phyloP scores from a whole-genome alignment of 2,329 filamentous ascomycete genomes.

The Microdochium nivale region DNA sequence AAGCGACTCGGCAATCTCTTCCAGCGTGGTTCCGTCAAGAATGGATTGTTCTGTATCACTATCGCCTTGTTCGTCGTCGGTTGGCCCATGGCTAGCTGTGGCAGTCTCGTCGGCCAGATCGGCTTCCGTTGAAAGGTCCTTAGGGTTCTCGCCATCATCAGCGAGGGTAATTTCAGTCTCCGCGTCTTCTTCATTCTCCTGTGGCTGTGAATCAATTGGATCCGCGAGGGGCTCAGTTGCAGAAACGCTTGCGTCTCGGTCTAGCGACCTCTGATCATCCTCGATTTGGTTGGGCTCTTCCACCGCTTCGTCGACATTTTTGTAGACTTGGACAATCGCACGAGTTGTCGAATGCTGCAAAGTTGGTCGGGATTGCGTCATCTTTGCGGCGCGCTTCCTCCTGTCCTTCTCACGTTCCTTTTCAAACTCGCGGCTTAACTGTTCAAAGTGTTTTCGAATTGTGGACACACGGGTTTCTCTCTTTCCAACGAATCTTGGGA shows the following conservation, averaged over 20 bases:
- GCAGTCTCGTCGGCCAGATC: slow-evolving; percentile 35
- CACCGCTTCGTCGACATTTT: slow-evolving; percentile 86
- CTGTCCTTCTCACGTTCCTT: slow-evolving; percentile 85
- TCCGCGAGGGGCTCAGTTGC: slow-evolving; percentile 16
- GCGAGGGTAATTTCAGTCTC: background rate
- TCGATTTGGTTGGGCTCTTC: slow-evolving; percentile 64
- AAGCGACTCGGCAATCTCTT: slow-evolving; percentile 53
- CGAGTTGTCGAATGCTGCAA: slow-evolving; percentile 83
- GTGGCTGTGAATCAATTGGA: slow-evolving; percentile 1
- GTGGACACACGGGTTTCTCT: slow-evolving; percentile 75
- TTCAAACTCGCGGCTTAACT: slow-evolving; percentile 92
- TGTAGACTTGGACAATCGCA: slow-evolving; percentile 92
- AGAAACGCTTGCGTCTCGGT: slow-evolving; percentile 17
- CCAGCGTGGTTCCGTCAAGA: slow-evolving; percentile 58
- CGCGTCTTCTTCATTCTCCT: background rate
- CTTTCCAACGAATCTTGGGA: slow-evolving; percentile 77
- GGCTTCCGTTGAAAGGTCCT: slow-evolving; percentile 26
- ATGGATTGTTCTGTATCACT: slow-evolving; percentile 68
- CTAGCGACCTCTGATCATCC: slow-evolving; percentile 41
- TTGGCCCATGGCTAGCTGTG: slow-evolving; percentile 49
- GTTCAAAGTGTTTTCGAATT: slow-evolving; percentile 93
- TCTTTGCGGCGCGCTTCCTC: slow-evolving; percentile 69
- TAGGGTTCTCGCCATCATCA: slow-evolving; percentile 2
- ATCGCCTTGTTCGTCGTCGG: slow-evolving; percentile 56
- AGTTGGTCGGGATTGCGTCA: slow-evolving; percentile 68